Conservation (phyloP, 2,329 filamentous ascomycete species). For the Ceratocystis colombiana region DNA sequence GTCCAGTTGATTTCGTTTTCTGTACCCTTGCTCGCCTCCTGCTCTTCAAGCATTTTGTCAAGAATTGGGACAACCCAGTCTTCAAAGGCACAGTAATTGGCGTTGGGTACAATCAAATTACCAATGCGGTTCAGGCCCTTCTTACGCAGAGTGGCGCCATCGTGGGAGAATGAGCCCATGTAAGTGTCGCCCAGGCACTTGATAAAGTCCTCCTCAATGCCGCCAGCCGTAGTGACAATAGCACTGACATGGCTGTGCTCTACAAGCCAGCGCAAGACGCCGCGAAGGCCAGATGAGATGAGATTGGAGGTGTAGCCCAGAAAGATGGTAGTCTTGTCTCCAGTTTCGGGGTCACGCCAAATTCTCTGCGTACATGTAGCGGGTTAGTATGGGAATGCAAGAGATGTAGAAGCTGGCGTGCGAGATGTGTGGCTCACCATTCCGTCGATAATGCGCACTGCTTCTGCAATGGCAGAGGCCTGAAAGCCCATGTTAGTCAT, state of each 20-base stretch:
- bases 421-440: constrained; percentile 53
- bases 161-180: constrained; percentile 71
- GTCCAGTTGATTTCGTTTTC: constrained; percentile 77
- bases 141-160: constrained; percentile 65
- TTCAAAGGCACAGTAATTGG: constrained; percentile 90
- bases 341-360: constrained; percentile 72
- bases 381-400: constrained; percentile 2
- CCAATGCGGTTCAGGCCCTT: constrained; percentile 92
- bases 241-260: constrained; percentile 86
- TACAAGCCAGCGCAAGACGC: constrained; percentile 83
- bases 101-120: constrained; percentile 90
- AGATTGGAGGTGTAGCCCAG: constrained; percentile 96
- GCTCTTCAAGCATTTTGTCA: constrained; percentile 87
- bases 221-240: constrained; percentile 90
- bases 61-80: constrained; percentile 95
- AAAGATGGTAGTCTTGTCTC: constrained; percentile 80
- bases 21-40: constrained; percentile 64
- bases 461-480: constrained; percentile 65
- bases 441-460: constrained; percentile 82
- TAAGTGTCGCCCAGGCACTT: constrained; percentile 95
- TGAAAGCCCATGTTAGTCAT: constrained; percentile 78
- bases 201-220: constrained; percentile 95
- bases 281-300: constrained; percentile 88
- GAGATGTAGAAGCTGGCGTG: not conserved
- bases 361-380: constrained; percentile 42